Evolutionary conservation across 1,139 yeast genomes (phyloP).

Genomic region (Pneumocystis sp.): DNA sequence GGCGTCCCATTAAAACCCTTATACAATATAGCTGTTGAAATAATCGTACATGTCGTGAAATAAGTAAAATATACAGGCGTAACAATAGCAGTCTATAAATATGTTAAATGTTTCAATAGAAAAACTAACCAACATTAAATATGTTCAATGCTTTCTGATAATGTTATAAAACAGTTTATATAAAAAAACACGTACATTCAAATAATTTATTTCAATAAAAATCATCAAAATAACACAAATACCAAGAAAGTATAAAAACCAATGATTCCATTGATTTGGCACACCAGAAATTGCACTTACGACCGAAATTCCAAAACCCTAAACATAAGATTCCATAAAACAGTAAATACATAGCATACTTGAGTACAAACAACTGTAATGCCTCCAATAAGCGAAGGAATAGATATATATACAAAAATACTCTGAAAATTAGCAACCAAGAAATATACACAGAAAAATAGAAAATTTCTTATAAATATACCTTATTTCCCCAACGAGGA

Average conservation of each 20-base stretch:
- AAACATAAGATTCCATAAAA: neutral
- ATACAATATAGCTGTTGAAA: slow-evolving; percentile 14
- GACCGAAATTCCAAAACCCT: slow-evolving; percentile 13
- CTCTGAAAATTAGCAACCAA: neutral
- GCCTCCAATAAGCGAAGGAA: slow-evolving; percentile 14
- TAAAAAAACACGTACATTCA: slow-evolving; percentile 4
- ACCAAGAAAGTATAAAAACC: slow-evolving; percentile 13
- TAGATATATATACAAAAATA: slow-evolving; percentile 11
- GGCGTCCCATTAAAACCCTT: slow-evolving; percentile 13
- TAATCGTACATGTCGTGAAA: slow-evolving; percentile 13
- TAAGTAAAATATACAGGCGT: slow-evolving; percentile 12
- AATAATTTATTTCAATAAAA: slow-evolving; percentile 11
- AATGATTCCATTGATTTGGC: slow-evolving; percentile 12
- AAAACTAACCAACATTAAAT: slow-evolving; percentile 6
- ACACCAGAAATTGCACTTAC: slow-evolving; percentile 14
- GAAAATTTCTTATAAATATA: neutral
- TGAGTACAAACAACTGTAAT: slow-evolving; percentile 14
- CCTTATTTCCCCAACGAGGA: slow-evolving; percentile 11
- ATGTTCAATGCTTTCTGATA: slow-evolving; percentile 12
- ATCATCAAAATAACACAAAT: slow-evolving; percentile 12
- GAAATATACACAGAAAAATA: neutral
- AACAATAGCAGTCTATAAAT: slow-evolving; percentile 11
- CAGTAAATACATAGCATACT: neutral
- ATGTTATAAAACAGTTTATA: neutral
- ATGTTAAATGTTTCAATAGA: neutral